Percentiles rank a stretch among this genome's conserved stretches.
These are phyloP conservation scores for Pseudophaeomoniella oleicola DNA, from an alignment of 2,329 filamentous ascomycete genomes.

Conservation along the genomic window DNA sequence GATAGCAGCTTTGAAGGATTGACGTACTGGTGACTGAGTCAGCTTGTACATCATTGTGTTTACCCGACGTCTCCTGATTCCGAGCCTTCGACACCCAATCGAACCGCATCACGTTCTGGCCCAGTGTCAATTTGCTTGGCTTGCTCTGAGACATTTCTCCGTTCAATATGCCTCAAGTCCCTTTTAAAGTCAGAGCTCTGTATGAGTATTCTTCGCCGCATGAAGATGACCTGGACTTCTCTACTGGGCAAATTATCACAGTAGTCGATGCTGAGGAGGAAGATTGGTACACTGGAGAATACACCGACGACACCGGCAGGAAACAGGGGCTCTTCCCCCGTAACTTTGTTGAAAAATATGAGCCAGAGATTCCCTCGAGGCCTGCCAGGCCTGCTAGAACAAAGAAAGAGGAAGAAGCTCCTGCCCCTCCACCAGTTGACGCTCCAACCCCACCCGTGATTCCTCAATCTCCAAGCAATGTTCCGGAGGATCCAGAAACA, in stretches of 20 bases:
- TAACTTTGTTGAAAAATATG: conserved; percentile 95
- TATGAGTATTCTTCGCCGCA: conserved; percentile 89
- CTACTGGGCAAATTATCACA: conserved; percentile 74
- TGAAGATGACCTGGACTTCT: conserved; percentile 87
- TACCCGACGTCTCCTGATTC: too few relatives aligned
- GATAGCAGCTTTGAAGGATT: too few relatives aligned
- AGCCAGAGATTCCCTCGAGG: conserved; percentile 77
- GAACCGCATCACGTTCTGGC: too few relatives aligned
- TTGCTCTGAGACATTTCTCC: too few relatives aligned
- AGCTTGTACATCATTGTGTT: too few relatives aligned
- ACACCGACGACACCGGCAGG: conserved; percentile 63
- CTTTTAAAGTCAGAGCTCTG: conserved; percentile 89
- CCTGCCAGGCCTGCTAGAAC: conserved; percentile 56
- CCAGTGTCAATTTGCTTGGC: too few relatives aligned
- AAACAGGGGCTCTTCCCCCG: conserved; percentile 85
- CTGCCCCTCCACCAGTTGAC: conserved; percentile 21
- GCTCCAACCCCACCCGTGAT: conserved; percentile 13
- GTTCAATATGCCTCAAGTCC: conserved; percentile 57
- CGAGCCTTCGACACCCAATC: too few relatives aligned
- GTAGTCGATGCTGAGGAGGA: conserved; percentile 84
- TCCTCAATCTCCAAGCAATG: conserved; percentile 8
- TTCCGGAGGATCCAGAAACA: conserved; percentile 18
- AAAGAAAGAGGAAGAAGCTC: conserved; percentile 43
- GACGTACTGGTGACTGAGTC: too few relatives aligned
- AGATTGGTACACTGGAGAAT: conserved; percentile 55